These are phyloP conservation scores for Pistacia vera DNA, from an alignment of 345 rosid genomes.

Conservation along the genomic window DNA sequence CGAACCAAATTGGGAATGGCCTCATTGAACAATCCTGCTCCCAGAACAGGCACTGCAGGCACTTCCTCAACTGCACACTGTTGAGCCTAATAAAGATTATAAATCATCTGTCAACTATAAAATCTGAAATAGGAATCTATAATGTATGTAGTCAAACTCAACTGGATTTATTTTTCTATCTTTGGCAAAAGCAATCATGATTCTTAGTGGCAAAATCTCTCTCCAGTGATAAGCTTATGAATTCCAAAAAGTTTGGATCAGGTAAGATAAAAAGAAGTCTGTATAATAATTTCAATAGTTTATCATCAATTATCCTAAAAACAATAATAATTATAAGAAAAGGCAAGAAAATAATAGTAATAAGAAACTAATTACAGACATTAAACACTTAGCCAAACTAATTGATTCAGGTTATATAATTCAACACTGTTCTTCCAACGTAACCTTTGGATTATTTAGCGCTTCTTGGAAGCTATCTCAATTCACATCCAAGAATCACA, in stretches of 20 bases:
- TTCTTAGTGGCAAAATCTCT: no score
- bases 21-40: slow-evolving; percentile 32
- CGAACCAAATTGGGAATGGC: slow-evolving; percentile 20
- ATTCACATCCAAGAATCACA: no score
- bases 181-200: no score
- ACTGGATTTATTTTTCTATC: no score
- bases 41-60: slow-evolving; percentile 22
- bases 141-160: no score
- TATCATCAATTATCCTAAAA: no score
- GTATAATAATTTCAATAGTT: no score
- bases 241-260: no score
- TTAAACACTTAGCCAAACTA: background rate
- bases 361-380: background rate
- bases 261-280: no score
- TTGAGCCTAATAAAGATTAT: slow-evolving; percentile 20
- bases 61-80: slow-evolving; percentile 23
- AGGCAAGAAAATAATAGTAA: background rate
- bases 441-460: background rate
- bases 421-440: background rate
- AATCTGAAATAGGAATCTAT: no score
- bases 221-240: no score
- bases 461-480: no score
- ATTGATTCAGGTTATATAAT: background rate
- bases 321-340: background rate
- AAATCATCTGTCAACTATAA: background rate